These are phyloP conservation scores for Blastocystis sp. DNA, from an alignment of 352 stramenopile species.

Conservation along the genomic window DNA sequence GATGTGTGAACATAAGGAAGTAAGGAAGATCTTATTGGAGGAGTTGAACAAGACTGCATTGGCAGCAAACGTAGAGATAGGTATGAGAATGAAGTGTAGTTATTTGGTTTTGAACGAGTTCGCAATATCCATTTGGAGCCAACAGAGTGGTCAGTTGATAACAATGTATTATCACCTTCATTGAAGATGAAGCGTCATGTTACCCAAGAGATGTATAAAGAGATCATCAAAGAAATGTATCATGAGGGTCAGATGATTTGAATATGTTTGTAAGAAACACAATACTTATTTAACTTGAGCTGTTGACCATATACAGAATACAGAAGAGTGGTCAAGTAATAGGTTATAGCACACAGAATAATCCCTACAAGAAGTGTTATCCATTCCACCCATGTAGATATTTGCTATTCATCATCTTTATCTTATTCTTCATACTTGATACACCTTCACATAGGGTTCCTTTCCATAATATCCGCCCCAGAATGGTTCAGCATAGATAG, in stretches of 20 bases:
- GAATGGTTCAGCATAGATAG: constrained; percentile 50
- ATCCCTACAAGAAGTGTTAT: constrained; percentile 14
- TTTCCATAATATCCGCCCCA: constrained; percentile 59
- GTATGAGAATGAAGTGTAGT: background rate
- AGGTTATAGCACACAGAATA: background rate
- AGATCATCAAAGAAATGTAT: constrained; percentile 31
- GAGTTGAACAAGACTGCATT: constrained; percentile 48
- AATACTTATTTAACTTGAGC: constrained; percentile 39
- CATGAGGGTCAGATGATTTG: background rate
- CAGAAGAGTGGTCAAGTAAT: background rate
- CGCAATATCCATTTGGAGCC: constrained; percentile 53
- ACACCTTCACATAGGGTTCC: background rate
- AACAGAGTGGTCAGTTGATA: constrained; percentile 37
- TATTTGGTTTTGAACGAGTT: constrained; percentile 57
- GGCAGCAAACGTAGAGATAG: background rate
- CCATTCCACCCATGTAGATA: background rate
- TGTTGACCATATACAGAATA: constrained; percentile 18
- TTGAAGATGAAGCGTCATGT: constrained; percentile 59
- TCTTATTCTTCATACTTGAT: background rate
- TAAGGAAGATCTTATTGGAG: constrained; percentile 35
- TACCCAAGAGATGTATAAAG: constrained; percentile 42
- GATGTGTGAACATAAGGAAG: background rate
- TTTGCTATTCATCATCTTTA: background rate
- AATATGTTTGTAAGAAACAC: constrained; percentile 9
- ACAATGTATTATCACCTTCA: constrained; percentile 54